These are phyloP conservation scores for Phialophora expanda DNA, from an alignment of 2,329 filamentous ascomycete species.

Conservation along the genomic window DNA sequence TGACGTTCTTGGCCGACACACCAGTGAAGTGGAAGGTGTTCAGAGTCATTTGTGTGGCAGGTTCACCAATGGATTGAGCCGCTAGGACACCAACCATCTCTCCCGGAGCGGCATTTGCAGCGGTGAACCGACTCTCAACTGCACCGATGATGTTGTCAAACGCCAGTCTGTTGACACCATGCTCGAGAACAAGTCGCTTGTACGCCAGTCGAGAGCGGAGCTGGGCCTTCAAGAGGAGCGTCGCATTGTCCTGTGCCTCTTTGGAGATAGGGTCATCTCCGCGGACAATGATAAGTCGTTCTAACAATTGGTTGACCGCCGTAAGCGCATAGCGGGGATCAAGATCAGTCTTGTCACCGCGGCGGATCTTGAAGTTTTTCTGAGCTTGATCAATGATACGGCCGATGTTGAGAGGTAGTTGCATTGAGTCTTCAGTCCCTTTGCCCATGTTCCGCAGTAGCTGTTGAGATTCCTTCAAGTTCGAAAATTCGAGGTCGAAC, in stretches of 20 bases:
- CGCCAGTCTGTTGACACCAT: constrained; percentile 85
- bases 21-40: constrained; percentile 99
- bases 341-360: constrained; percentile 83
- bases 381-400: constrained; percentile 91
- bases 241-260: constrained; percentile 88
- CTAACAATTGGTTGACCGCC: constrained; percentile 74
- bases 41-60: constrained; percentile 97
- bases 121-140: constrained; percentile 84
- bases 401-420: constrained; percentile 87
- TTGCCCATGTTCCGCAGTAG: constrained; percentile 74
- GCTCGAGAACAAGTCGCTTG: constrained; percentile 85
- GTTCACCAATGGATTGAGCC: constrained; percentile 97
- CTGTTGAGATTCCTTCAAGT: constrained; percentile 73
- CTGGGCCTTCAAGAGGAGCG: constrained; percentile 88
- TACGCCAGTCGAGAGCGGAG: constrained; percentile 87
- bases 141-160: constrained; percentile 93
- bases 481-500: constrained; percentile 86
- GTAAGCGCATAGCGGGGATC: constrained; percentile 87
- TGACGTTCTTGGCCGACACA: constrained; percentile 99
- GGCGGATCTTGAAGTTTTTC: constrained; percentile 87
- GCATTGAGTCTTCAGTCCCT: constrained; percentile 65
- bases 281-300: constrained; percentile 81
- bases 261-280: constrained; percentile 79
- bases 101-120: constrained; percentile 84
- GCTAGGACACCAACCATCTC: constrained; percentile 99